These are phyloP conservation scores for Trichoderma reesei DNA, from an alignment of 495 filamentous ascomycete species.

Conservation along the genomic window DNA sequence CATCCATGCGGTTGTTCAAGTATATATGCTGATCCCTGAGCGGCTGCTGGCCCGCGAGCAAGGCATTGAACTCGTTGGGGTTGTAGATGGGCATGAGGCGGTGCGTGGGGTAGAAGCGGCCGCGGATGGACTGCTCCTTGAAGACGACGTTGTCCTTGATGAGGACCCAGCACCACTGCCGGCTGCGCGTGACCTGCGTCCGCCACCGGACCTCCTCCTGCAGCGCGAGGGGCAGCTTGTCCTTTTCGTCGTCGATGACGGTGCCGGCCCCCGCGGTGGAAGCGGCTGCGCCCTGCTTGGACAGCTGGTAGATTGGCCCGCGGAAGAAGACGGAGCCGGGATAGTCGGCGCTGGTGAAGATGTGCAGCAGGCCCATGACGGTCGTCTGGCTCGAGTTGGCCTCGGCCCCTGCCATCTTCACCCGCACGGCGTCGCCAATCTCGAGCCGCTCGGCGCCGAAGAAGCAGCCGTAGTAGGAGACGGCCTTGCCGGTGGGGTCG, in stretches of 20 bases:
- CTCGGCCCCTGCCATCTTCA: background rate
- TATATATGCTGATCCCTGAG: constrained; percentile 1
- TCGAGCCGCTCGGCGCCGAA: constrained; percentile 13
- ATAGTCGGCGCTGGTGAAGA: background rate
- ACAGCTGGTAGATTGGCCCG: constrained; percentile 10
- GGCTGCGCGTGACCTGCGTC: background rate
- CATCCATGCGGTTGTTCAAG: constrained; percentile 13
- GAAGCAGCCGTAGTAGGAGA: constrained; percentile 10
- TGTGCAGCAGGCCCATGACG: constrained; percentile 6
- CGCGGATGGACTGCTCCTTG: constrained; percentile 7
- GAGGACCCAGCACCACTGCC: constrained; percentile 7
- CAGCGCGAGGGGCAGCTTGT: constrained; percentile 10
- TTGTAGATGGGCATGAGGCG: constrained; percentile 12
- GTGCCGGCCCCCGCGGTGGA: background rate
- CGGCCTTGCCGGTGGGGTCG: background rate
- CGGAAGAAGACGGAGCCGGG: constrained; percentile 9
- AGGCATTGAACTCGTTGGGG: background rate
- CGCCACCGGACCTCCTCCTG: constrained; percentile 9
- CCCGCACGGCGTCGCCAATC: constrained; percentile 10
- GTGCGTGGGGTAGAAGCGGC: constrained; percentile 12
- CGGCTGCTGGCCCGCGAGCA: background rate
- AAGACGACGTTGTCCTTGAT: constrained; percentile 6
- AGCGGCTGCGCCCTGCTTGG: background rate
- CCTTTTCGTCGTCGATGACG: background rate
- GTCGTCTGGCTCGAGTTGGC: background rate